Base-by-base conservation (phyloP, 306 rosid species). In the Pterocarpus macrocarpus region DNA sequence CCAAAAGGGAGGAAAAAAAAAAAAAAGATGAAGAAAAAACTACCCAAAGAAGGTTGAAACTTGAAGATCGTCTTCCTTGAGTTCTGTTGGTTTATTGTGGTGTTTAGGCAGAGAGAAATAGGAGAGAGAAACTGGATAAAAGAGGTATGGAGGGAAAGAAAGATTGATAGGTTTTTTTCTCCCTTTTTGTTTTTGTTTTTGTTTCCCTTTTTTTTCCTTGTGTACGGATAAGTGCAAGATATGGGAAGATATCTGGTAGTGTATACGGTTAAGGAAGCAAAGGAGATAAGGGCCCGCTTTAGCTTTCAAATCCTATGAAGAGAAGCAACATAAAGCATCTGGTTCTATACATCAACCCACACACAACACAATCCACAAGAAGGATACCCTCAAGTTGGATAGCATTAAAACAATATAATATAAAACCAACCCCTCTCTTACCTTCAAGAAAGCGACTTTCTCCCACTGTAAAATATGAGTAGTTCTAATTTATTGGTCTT, bases 271-370 rank as follows among this genome's bases (percentile, higher is more conserved):
- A 87, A 88, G 92, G 97, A 90, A 87, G 92, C 95, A 90, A 78
- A 85, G 80, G 65, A 81, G 85, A 83, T 84, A 83, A 87, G 92
- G 88, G 82, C 85, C 87, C 83, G 80, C 86, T 77, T 77, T 73
- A 70, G 67, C 81, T 70, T 72, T 86, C 88, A 83, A 86, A 85
- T 80, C 88, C 86, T 80, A 77, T 30, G 71, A 56, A 85, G 84
- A 49, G 86, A 86, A 84, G 91, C 97, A 93, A 89, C 99, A 95
- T 75, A 91, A 89, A 92, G 77, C 95, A 93, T 95, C 95, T 89
- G 97, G 87, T 57, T 80, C 81, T 71, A 5, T 73, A 45, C 17
- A 66, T 68, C 68, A 32, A 13, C 61, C 65, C 50, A 7, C 55
- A 55, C 55, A 77, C 11, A 70, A 55, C 76, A 67, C 45, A 67